phyloP scores from a whole-genome alignment of 371 early-diverging fungal species.

The Syncephalis plumigaleata region DNA sequence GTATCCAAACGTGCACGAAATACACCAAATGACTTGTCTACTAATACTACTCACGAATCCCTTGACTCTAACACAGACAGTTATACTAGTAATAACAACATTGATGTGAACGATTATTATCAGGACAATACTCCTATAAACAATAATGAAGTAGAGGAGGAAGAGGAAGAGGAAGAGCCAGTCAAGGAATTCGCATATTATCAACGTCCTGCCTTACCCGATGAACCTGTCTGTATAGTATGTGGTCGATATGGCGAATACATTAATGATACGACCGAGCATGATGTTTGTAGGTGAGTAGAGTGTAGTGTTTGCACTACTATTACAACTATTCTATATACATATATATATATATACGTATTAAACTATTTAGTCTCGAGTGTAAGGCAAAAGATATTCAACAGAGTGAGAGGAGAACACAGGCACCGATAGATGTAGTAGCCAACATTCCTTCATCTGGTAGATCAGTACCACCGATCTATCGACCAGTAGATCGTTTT shows the following conservation, averaged over 20 bases:
- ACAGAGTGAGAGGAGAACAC: constrained; percentile 6
- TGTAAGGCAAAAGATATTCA: constrained; percentile 21
- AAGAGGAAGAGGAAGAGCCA: constrained; percentile 5
- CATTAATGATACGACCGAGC: constrained; percentile 21
- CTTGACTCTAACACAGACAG: background rate
- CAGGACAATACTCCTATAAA: no score
- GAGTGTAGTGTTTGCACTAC: no score
- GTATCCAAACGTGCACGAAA: background rate
- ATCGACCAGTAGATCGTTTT: background rate
- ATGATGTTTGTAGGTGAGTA: constrained; percentile 26
- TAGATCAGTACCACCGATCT: background rate
- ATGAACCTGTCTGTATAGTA: constrained; percentile 23
- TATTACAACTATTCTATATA: no score
- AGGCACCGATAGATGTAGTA: background rate
- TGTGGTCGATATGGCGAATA: constrained; percentile 36
- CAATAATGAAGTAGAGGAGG: background rate
- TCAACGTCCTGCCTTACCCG: constrained; percentile 17
- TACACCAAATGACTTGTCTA: background rate
- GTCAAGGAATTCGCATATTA: constrained; percentile 12
- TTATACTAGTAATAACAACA: background rate
- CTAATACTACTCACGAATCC: background rate
- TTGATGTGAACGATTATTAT: no score
- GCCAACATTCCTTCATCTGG: background rate
- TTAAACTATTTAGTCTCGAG: constrained; percentile 9
- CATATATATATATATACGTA: no score